Evolutionary conservation across 169 alveolate species (phyloP).

Genomic region (Eimeria nieschulzi): DNA sequence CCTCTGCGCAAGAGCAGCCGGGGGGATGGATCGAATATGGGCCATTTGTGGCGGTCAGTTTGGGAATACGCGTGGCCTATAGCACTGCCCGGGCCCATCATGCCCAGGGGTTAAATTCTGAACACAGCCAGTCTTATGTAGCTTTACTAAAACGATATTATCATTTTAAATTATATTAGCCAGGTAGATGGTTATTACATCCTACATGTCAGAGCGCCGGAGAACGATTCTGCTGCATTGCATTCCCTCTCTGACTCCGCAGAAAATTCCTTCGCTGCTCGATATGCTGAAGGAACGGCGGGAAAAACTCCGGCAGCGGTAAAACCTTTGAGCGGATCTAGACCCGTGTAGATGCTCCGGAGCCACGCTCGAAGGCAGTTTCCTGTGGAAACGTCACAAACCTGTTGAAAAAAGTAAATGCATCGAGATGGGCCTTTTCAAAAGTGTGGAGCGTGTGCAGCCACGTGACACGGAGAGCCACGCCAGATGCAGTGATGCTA

Average conservation of each 20-base stretch:
- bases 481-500: slow-evolving; percentile 70
- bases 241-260: not conserved
- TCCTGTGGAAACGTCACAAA: not conserved
- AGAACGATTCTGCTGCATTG: not conserved
- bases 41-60: slow-evolving; percentile 57
- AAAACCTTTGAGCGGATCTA: not conserved
- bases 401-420: too few relatives aligned
- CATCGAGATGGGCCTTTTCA: too few relatives aligned
- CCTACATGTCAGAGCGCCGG: too few relatives aligned
- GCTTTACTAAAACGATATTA: too few relatives aligned
- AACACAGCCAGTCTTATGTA: too few relatives aligned
- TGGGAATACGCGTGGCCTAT: not conserved
- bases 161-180: too few relatives aligned
- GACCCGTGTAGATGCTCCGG: not conserved
- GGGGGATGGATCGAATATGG: slow-evolving; percentile 67
- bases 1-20: slow-evolving; percentile 71
- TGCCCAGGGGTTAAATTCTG: too few relatives aligned
- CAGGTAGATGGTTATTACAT: too few relatives aligned
- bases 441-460: slow-evolving; percentile 13
- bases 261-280: slow-evolving; percentile 48
- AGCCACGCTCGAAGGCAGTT: not conserved
- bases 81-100: too few relatives aligned
- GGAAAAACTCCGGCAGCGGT: slow-evolving; percentile 52
- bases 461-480: slow-evolving; percentile 11
- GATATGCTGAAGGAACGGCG: slow-evolving; percentile 53